Evolutionary conservation across 768 basidiomycete species (phyloP), one percentile per base, ranked within the genome.

Genomic region (Trametes sanguinea): DNA sequence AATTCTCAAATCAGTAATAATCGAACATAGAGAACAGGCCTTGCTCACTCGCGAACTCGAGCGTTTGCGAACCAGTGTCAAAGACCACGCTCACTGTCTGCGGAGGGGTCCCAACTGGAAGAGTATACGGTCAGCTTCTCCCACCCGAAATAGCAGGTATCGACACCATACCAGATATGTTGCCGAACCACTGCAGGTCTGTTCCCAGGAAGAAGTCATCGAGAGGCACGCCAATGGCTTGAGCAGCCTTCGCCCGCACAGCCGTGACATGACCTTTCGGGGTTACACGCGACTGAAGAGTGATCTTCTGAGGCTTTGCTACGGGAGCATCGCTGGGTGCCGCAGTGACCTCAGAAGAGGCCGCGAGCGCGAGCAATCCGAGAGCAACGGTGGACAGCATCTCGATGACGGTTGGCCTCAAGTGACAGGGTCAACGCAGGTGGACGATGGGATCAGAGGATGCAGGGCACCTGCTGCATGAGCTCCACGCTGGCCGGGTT

Each of bases 101-200:
- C 2, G 83, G 81, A 9, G 83, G 84, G 2, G 83, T 85, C 29
- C 84, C 83, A 45, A 84, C 81, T 79, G 68, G 40, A 17, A 4
- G 59, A 40, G 22, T 57, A 45, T 16, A 27, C n/a, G 43, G 22
- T 44, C 58, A 45, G n/a, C 35, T 37, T 37, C 35, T 37, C 35
- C 35, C 35, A 37, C 35, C 6, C 35, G 11, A 37, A 37, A 6
- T 11, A 37, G 35, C 22, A 22, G 22, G 22, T 22, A 22, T 22
- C 22, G 22, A 37, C 6, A 37, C 35, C 35, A 37, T 37, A 81
- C 80, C 76, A 59, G 79, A 75, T 50, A 83, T 78, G 61, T 83
- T 80, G 17, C 82, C 82, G 61, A 78, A 84, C 82, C 82, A 84
- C 81, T 85, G 83, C n/a, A 84, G 76, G 69, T 85, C 84, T 40